A percentile compares a stretch with the other conserved stretches of the same genome.
These are phyloP conservation scores for Phlegmacium glaucopus DNA, from an alignment of 768 basidiomycete species.

Conservation along the genomic window DNA sequence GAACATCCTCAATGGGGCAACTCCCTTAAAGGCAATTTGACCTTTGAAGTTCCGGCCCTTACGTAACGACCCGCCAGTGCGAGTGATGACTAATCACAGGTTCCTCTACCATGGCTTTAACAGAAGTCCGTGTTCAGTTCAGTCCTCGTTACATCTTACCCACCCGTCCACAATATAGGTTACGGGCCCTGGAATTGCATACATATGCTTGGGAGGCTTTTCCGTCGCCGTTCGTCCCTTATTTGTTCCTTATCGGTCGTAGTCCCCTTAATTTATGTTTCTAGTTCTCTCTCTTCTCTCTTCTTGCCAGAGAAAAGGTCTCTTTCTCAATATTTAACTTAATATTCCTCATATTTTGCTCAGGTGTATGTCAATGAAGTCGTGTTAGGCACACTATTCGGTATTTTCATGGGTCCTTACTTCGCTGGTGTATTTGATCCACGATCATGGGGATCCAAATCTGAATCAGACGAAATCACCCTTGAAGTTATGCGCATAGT, in stretches of 20 bases:
- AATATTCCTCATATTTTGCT: not conserved
- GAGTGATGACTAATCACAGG: too few species aligned
- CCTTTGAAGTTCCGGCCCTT: too few species aligned
- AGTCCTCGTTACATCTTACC: slow-evolving; percentile 11
- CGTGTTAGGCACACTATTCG: slow-evolving; percentile 78
- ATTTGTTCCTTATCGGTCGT: not conserved
- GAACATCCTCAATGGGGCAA: too few species aligned
- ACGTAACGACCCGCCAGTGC: too few species aligned
- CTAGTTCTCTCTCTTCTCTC: slow-evolving; percentile 81
- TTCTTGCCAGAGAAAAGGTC: slow-evolving; percentile 81
- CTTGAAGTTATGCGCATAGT: slow-evolving; percentile 82
- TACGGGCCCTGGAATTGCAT: slow-evolving; percentile 50
- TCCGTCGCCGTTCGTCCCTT: slow-evolving; percentile 33
- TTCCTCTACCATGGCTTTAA: slow-evolving; percentile 15
- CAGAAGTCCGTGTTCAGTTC: slow-evolving; percentile 29
- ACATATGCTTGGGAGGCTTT: slow-evolving; percentile 59
- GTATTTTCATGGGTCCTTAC: slow-evolving; percentile 68
- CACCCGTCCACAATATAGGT: slow-evolving; percentile 39
- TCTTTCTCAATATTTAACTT: not conserved
- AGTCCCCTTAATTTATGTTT: not conserved
- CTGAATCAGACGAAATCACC: slow-evolving; percentile 57
- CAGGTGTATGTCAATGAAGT: slow-evolving; percentile 92
- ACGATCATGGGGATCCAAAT: slow-evolving; percentile 56
- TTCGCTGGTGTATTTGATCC: slow-evolving; percentile 73
- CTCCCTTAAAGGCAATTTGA: too few species aligned